These are phyloP conservation scores for Kwoniella newhampshirensis DNA, from an alignment of 768 basidiomycete genomes.

Conservation along the genomic window DNA sequence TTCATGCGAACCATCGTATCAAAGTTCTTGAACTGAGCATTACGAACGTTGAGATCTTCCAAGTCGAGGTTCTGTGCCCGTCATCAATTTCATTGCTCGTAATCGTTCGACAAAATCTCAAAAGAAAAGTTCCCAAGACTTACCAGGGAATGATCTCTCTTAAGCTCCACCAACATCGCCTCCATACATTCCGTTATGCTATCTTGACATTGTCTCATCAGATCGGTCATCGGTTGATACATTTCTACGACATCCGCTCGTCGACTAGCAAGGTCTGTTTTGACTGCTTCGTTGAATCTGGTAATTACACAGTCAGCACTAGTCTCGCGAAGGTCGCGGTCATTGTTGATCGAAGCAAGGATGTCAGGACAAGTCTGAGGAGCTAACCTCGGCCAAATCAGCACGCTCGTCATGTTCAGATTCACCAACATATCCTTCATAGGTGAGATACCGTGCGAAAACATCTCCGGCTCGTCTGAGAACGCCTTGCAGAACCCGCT, in stretches of 20 bases:
- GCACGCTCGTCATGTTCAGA: conserved; percentile 80
- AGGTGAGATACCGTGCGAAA: conserved; percentile 87
- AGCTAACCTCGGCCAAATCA: conserved; percentile 81
- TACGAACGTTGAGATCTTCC: conserved; percentile 88
- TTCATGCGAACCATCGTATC: conserved; percentile 83
- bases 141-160: conserved; percentile 76
- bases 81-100: conserved; percentile 7
- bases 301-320: background rate
- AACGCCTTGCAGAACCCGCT: conserved; percentile 94
- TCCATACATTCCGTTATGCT: conserved; percentile 94
- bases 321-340: too few relatives aligned
- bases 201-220: conserved; percentile 89
- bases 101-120: background rate
- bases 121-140: conserved; percentile 10
- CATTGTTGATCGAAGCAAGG: too few relatives aligned
- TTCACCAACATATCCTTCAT: conserved; percentile 90
- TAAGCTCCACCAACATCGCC: conserved; percentile 81
- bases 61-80: conserved; percentile 70
- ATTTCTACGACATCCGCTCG: conserved; percentile 90
- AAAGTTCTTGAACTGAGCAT: conserved; percentile 90
- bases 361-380: too few relatives aligned
- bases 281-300: conserved; percentile 88
- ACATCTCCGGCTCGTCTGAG: conserved; percentile 92
- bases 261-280: conserved; percentile 74
- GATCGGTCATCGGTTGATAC: conserved; percentile 75